Evolutionary conservation across 768 basidiomycete species (phyloP).

Genomic region (Kwoniella europaea): DNA sequence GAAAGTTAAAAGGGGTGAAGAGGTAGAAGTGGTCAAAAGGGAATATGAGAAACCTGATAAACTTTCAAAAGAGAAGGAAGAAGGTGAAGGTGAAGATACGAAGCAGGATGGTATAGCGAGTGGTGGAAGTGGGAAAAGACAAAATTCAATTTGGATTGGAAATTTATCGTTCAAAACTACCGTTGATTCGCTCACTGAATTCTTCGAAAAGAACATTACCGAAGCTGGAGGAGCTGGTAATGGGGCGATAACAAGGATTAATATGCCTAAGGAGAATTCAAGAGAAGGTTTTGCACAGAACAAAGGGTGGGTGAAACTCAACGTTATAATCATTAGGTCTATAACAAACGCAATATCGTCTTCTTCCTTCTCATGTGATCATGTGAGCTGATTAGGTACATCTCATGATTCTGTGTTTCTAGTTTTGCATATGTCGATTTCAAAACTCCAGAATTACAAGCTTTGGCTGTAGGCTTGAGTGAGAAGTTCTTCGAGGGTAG

Average conservation of each 20-base stretch:
- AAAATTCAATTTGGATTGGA: constrained; percentile 94
- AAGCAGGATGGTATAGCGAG: constrained; percentile 59
- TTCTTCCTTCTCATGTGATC: no score
- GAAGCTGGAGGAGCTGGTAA: constrained; percentile 34
- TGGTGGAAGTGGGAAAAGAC: constrained; percentile 63
- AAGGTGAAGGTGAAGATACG: constrained; percentile 38
- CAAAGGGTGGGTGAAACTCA: constrained; percentile 39
- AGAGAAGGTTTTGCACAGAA: constrained; percentile 50
- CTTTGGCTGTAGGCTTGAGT: constrained; percentile 74
- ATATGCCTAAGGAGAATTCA: constrained; percentile 78
- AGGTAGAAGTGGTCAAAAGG: constrained; percentile 58
- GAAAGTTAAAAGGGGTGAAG: constrained; percentile 39
- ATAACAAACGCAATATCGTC: no score
- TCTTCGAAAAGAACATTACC: constrained; percentile 38
- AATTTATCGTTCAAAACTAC: constrained; percentile 92
- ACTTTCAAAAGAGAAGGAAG: constrained; percentile 14
- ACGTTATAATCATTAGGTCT: background rate
- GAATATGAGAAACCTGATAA: constrained; percentile 55
- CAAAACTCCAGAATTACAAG: constrained; percentile 73
- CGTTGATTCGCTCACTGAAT: constrained; percentile 66
- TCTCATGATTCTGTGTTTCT: background rate
- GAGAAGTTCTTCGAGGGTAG: constrained; percentile 84
- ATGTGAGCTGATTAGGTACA: background rate
- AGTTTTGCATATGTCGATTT: constrained; percentile 99
- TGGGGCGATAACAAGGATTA: constrained; percentile 51